Base-by-base conservation (phyloP, 805 yeast species). In the Middelhovenomyces tepae region DNA sequence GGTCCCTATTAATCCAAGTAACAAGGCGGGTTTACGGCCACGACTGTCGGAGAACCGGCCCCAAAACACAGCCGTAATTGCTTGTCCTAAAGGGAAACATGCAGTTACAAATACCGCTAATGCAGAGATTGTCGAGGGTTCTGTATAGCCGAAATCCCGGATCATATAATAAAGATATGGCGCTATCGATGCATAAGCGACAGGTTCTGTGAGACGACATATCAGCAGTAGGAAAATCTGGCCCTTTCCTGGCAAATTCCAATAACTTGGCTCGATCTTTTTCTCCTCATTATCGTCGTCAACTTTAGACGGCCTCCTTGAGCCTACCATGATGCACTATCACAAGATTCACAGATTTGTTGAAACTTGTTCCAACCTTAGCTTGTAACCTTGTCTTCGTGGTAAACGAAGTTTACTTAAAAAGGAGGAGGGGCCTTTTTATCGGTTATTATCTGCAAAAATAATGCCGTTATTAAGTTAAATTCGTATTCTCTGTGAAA, bases 81-180 rank as follows among this genome's bases (percentile, higher is more conserved):
- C 72, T 51, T 75, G 81, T 36, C 67, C 71, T 17, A 75, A 63
- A 14, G 81, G 75, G 55, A 75, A 75, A 4, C 69, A 57, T 1
- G 79, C 69, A 67, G n/a, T 69, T 64, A 37, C 67, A 67, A 28
- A 59, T 52, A 36, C 67, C 55, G n/a, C 73, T 64, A 20, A 69
- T 48, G 38, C 40, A 2, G 50, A 37, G 31, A 47, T 46, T 14
- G 32, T 38, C 15, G 46, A 24, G 9, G 50, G 48, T 15, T 42
- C 44, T 10, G 28, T 31, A 28, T 44, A 46, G 3, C 69, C 67
- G 50, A 74, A 75, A 43, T 72, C 78, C 31, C 71, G 50, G 7
- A 75, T 71, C 78, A 75, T 71, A 51, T 69, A 75, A 49, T 71
- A 75, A 21, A 74, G 66, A 47, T 75, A 75, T 2, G 83, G 82